Percentiles rank a stretch among this genome's conserved stretches.
phyloP scores from a whole-genome alignment of 306 rosid genomes.

The Astragalus glycyphyllos region DNA sequence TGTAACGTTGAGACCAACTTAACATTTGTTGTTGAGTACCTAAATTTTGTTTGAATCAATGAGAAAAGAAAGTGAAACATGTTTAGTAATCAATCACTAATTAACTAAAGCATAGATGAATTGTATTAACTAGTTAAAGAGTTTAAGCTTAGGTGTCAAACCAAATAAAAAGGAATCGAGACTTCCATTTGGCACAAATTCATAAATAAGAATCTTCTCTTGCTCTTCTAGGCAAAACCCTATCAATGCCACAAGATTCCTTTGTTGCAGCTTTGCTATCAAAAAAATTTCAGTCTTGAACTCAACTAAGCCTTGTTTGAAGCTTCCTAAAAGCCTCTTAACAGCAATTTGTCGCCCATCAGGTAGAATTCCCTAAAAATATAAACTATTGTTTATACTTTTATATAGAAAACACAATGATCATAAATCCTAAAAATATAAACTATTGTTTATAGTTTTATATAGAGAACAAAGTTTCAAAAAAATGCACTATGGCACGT shows the following conservation, averaged over 20 bases:
- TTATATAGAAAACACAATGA: no score
- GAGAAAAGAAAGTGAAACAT: neutral
- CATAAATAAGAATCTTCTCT: no score
- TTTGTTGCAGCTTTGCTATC: conserved; percentile 66
- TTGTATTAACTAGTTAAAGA: neutral
- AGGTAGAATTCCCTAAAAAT: conserved; percentile 58
- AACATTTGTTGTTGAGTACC: neutral
- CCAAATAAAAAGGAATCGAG: conserved; percentile 58
- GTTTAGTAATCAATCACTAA: neutral
- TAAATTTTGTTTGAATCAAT: neutral
- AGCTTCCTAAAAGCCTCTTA: conserved; percentile 54
- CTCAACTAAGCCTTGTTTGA: conserved; percentile 58
- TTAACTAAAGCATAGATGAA: neutral
- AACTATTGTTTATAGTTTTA: no score
- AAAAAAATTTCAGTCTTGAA: conserved; percentile 62
- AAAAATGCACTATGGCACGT: no score
- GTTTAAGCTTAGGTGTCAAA: conserved; percentile 7
- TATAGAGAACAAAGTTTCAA: no score
- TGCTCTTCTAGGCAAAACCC: no score
- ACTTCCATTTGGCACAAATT: conserved; percentile 62
- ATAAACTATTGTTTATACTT: no score
- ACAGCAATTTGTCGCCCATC: conserved; percentile 69
- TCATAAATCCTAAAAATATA: no score
- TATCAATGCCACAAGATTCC: conserved; percentile 57
- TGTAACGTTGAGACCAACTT: conserved; percentile 30